Evolutionary conservation across 805 yeast genomes (phyloP).

Genomic region (Barnettozyma botsteinii): DNA sequence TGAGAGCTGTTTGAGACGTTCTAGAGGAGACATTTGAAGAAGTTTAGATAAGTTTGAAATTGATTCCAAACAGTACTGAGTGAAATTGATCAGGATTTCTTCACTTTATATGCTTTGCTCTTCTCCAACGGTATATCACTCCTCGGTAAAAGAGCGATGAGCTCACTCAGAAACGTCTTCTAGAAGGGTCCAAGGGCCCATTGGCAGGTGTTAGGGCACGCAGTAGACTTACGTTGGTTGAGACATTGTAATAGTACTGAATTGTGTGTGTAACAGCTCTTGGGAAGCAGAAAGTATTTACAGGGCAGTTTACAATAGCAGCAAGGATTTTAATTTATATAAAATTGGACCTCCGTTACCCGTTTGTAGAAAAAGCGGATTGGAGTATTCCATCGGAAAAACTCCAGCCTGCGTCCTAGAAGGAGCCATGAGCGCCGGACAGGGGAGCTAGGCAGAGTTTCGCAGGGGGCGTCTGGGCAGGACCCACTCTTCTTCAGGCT

Average conservation of each 20-base stretch:
- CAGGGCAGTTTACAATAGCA: neutral
- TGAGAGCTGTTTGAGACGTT: constrained; percentile 13
- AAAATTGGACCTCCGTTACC: neutral
- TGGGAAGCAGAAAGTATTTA: too few relatives aligned
- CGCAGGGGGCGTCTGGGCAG: too few relatives aligned
- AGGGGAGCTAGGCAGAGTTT: too few relatives aligned
- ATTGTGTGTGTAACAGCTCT: neutral
- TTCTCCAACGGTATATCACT: neutral
- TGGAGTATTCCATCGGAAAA: constrained; percentile 3
- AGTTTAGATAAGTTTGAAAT: too few relatives aligned
- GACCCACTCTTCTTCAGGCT: too few relatives aligned
- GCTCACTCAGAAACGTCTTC: neutral
- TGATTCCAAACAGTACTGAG: too few relatives aligned
- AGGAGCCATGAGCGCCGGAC: neutral
- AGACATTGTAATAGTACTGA: constrained; percentile 14
- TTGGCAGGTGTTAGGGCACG: too few relatives aligned
- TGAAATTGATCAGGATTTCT: too few relatives aligned
- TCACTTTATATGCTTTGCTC: neutral
- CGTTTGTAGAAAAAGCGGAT: neutral
- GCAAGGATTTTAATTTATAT: neutral
- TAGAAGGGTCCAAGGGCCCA: neutral
- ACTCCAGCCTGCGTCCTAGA: too few relatives aligned
- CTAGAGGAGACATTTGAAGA: constrained; percentile 6
- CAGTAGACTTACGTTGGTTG: constrained; percentile 21
- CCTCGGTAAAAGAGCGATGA: neutral